Conservation (phyloP, 2,329 filamentous ascomycete genomes). For the Nigrograna mackinnonii region DNA sequence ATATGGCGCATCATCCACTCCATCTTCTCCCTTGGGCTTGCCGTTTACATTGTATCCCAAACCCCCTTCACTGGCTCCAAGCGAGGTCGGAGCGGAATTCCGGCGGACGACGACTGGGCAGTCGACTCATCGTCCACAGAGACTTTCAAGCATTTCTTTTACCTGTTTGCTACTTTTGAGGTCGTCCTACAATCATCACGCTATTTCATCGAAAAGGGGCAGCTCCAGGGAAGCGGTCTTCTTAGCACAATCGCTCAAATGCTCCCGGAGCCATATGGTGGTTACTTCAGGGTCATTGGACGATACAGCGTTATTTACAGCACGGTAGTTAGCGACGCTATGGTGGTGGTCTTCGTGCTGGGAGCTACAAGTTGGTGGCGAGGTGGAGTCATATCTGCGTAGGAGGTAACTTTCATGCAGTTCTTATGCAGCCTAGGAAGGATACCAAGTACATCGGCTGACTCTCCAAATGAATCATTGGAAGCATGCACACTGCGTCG, state of each 20-base stretch:
- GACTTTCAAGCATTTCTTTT: constrained; percentile 66
- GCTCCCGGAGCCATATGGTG: constrained; percentile 66
- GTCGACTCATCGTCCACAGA: constrained; percentile 39
- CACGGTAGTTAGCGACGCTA: constrained; percentile 72
- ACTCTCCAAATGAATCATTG: too few species aligned
- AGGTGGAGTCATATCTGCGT: constrained; percentile 32
- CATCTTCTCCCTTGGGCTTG: constrained; percentile 70
- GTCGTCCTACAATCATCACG: constrained; percentile 71
- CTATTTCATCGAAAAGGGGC: constrained; percentile 69
- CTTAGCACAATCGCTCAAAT: constrained; percentile 67
- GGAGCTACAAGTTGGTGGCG: constrained; percentile 60
- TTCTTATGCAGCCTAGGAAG: too few species aligned
- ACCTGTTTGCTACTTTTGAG: constrained; percentile 79
- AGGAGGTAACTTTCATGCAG: too few species aligned
- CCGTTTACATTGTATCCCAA: constrained; percentile 69
- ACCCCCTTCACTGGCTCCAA: constrained; percentile 72
- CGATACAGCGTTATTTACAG: constrained; percentile 73
- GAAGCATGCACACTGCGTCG: too few species aligned
- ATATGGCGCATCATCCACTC: constrained; percentile 77
- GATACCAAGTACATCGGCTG: too few species aligned
- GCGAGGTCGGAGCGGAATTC: constrained; percentile 52
- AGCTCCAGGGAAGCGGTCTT: constrained; percentile 62
- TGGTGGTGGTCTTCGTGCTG: constrained; percentile 76
- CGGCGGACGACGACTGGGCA: constrained; percentile 32
- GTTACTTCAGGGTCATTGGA: constrained; percentile 64